Evolutionary conservation across 768 basidiomycete genomes (phyloP).

Genomic region (Tylopilus plumbeoviolaceoides): DNA sequence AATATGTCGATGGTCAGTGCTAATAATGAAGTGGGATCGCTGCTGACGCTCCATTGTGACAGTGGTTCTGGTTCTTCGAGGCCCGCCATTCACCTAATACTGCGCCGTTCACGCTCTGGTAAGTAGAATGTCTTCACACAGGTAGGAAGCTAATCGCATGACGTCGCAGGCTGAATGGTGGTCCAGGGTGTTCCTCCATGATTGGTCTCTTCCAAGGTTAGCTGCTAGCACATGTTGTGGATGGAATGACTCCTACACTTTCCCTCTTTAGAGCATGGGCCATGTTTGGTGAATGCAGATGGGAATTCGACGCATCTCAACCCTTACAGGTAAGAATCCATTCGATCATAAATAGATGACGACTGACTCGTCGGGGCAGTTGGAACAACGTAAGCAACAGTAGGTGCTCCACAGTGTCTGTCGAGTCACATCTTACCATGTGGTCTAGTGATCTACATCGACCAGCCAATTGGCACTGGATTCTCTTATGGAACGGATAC

Average conservation of each 20-base stretch:
- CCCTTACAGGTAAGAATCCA: slow-evolving; percentile 46
- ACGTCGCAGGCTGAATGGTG: slow-evolving; percentile 47
- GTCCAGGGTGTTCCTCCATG: slow-evolving; percentile 61
- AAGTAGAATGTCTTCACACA: background rate
- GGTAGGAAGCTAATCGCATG: background rate
- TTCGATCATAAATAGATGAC: background rate
- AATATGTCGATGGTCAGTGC: slow-evolving; percentile 55
- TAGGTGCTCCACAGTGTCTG: slow-evolving; percentile 15
- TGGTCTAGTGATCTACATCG: slow-evolving; percentile 61
- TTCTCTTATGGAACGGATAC: slow-evolving; percentile 57
- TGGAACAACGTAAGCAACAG: slow-evolving; percentile 71
- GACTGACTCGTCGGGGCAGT: slow-evolving; percentile 28
- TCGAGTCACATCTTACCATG: background rate
- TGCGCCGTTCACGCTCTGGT: slow-evolving; percentile 67
- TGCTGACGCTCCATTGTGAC: slow-evolving; percentile 3
- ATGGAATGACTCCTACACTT: background rate
- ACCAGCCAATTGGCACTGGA: slow-evolving; percentile 64
- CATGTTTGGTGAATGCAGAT: slow-evolving; percentile 56
- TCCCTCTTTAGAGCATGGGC: slow-evolving; percentile 50
- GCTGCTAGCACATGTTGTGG: background rate
- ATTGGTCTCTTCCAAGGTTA: slow-evolving; percentile 63
- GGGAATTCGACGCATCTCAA: slow-evolving; percentile 47
- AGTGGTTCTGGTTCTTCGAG: slow-evolving; percentile 80
- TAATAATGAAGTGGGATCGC: background rate
- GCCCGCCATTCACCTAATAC: slow-evolving; percentile 54